Conservation (phyloP, 2,329 filamentous ascomycete species). For the Ophiostoma australiae region DNA sequence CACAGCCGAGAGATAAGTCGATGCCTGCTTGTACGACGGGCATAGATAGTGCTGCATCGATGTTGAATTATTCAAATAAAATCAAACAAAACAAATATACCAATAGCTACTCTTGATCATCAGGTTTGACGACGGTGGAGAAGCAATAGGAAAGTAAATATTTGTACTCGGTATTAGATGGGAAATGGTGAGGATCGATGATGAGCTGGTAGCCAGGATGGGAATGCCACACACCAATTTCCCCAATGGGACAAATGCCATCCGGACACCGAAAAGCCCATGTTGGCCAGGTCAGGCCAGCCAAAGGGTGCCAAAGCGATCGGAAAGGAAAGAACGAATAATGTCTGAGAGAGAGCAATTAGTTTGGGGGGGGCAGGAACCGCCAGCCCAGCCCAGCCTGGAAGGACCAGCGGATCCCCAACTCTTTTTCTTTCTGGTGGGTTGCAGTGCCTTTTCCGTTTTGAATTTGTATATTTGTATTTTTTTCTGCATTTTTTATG, state of each 20-base stretch:
- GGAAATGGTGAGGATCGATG: not conserved
- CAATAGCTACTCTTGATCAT: not conserved
- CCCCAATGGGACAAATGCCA: slow-evolving; percentile 26
- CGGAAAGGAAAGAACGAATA: not conserved
- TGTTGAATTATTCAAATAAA: not conserved
- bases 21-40: not conserved
- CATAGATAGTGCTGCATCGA: not conserved
- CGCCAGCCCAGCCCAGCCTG: slow-evolving; percentile 2
- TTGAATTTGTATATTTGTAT: not conserved
- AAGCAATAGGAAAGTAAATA: not conserved
- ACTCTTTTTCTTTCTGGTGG: slow-evolving; percentile 6
- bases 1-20: not conserved
- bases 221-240: slow-evolving; percentile 19
- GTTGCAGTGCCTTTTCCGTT: not conserved
- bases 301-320: not conserved
- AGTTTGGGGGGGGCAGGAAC: not conserved
- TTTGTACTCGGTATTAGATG: not conserved
- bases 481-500: not conserved
- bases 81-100: not conserved
- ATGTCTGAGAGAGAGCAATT: not conserved
- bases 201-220: slow-evolving; percentile 13
- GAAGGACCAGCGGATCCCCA: not conserved
- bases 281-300: slow-evolving; percentile 1
- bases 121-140: not conserved
- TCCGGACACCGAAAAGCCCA: slow-evolving; percentile 22